Base-by-base conservation (phyloP, 306 rosid species). In the Gastrolobium villosum region DNA sequence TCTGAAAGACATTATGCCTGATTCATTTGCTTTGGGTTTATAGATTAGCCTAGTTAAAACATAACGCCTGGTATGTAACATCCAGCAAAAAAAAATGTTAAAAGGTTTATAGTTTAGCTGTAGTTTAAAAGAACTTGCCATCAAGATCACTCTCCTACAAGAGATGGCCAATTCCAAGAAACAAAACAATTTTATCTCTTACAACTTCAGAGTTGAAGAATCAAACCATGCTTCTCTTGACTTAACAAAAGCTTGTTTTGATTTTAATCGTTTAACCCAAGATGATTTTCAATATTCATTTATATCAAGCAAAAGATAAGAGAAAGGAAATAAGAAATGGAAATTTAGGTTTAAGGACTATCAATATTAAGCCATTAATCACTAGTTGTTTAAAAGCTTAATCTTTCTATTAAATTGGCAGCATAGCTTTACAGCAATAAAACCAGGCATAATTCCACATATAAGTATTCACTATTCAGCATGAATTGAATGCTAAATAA, bases 371-470 rank as follows among this genome's bases (percentile, higher is more conserved):
- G 15, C 20, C 31, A 2, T 15, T 44, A 59, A 76, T 36, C 52
- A 40, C 11, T 10, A 61, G 73, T 15, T 43, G 28, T 49, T 26
- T 44, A 15, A 63, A 32, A 48, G 45, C 55, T 36, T 61, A 54
- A 49, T 49, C 35, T 10, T 55, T 43, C 40, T 6, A 56, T 57
- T 54, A 40, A 39, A 79, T 64, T 54, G 35, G 57, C 4, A 53
- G 65, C 75, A 78, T 31, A 44, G n/a, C 82, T 20, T 20, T 26
- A 49, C 72, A 50, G 32, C 75, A 59, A 48, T 37, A 46, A 68
- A 54, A 6, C 35, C 46, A 43, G 53, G 70, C 32, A 56, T 52
- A 37, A 66, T 39, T 48, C 39, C 20, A 54, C 70, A 60, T 62
- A 28, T 2, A 35, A 56, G 14, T 15, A 64, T 48, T 20, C 26